phyloP scores from a whole-genome alignment of 495 filamentous ascomycete species.

The Lasiosphaeriaceae sp. region DNA sequence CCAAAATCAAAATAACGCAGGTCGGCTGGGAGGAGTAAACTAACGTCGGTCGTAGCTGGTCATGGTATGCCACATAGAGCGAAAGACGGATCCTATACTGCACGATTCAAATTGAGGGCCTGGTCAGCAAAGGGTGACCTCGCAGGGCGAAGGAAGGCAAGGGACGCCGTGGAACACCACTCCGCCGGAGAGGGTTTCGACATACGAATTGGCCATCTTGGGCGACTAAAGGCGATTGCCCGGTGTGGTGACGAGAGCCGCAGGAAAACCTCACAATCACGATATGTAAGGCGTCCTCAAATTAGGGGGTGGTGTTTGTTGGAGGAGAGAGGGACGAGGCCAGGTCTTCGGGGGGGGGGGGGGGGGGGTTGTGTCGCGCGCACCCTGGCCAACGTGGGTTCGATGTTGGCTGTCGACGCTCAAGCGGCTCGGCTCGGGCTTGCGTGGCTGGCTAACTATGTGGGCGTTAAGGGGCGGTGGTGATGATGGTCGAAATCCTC shows the following conservation, averaged over 20 bases:
- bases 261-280: not conserved
- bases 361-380: not conserved
- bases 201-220: conserved; percentile 18
- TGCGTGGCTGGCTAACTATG: not conserved
- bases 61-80: conserved; percentile 89
- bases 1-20: not conserved
- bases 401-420: not conserved
- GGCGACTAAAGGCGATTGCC: conserved; percentile 1
- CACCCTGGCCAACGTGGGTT: conserved; percentile 1
- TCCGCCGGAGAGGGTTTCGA: not conserved
- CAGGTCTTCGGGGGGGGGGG: not conserved
- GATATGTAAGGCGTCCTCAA: not conserved
- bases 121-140: conserved; percentile 8
- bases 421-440: not conserved
- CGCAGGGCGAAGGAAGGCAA: not conserved
- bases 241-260: conserved; percentile 1
- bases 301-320: not conserved
- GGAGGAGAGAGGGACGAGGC: conserved; percentile 1
- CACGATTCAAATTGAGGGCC: not conserved
- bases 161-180: not conserved
- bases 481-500: conserved; percentile 4
- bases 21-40: conserved; percentile 31
- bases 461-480: not conserved
- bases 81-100: conserved; percentile 25
- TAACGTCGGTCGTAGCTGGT: conserved; percentile 63